Percentiles rank a stretch among this genome's conserved stretches.
phyloP scores from a whole-genome alignment of 78 protist species.

The Dictyostelium firmibasis region DNA sequence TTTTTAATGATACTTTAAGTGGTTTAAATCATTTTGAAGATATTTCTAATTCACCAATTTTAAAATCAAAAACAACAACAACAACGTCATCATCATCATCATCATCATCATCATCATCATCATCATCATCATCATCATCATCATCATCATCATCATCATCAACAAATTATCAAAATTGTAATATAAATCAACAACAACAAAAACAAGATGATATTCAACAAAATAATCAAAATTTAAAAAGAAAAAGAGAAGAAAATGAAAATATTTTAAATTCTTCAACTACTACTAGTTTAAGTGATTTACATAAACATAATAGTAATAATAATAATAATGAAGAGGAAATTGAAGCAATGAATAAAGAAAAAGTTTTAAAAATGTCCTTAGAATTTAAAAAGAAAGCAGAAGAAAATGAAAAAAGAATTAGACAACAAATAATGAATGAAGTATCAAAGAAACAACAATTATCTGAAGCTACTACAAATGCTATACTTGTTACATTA shows the following conservation, averaged over 20 bases:
- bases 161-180: slow-evolving; percentile 1
- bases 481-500: neutral
- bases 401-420: neutral
- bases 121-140: too few species aligned
- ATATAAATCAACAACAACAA: neutral
- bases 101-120: too few species aligned
- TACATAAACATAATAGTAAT: neutral
- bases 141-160: too few species aligned
- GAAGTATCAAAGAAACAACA: neutral
- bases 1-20: slow-evolving; percentile 10
- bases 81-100: neutral
- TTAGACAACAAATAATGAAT: neutral
- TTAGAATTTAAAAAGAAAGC: neutral
- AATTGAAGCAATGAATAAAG: neutral
- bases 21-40: slow-evolving; percentile 21
- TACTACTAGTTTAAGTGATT: neutral
- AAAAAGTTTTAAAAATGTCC: neutral
- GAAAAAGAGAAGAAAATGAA: neutral
- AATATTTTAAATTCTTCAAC: neutral
- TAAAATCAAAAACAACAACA: neutral
- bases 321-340: neutral
- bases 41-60: neutral
- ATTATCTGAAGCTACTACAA: neutral
- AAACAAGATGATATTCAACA: neutral
- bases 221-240: neutral